phyloP scores from a whole-genome alignment of 169 alveolate species.

The Plasmodium malariae region DNA sequence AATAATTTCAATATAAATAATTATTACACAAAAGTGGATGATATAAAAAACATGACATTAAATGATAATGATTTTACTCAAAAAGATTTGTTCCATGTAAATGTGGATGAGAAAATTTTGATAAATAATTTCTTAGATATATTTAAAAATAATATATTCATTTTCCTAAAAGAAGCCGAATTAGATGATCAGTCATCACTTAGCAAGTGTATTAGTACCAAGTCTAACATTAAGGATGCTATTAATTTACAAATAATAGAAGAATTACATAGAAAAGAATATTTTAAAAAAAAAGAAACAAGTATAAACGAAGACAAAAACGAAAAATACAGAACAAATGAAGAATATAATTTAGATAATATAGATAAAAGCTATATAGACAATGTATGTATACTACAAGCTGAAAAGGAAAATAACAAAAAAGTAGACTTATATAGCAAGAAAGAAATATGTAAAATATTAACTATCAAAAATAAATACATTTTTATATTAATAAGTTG shows the following conservation, averaged over 20 bases:
- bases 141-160: slow-evolving; percentile 54
- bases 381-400: slow-evolving; percentile 60
- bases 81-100: slow-evolving; percentile 2
- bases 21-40: slow-evolving; percentile 24
- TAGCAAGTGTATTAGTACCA: not conserved
- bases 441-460: slow-evolving; percentile 50
- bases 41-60: slow-evolving; percentile 18
- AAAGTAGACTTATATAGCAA: slow-evolving; percentile 45
- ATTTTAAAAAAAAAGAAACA: not conserved
- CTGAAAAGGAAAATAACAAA: slow-evolving; percentile 63
- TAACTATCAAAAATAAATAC: slow-evolving; percentile 31
- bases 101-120: slow-evolving; percentile 27
- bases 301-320: slow-evolving; percentile 2
- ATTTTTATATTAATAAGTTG: slow-evolving; percentile 55
- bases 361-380: slow-evolving; percentile 69
- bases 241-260: not conserved
- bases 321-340: slow-evolving; percentile 7
- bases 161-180: slow-evolving; percentile 30
- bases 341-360: slow-evolving; percentile 55
- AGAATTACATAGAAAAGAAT: not conserved
- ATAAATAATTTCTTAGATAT: slow-evolving; percentile 72
- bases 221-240: slow-evolving; percentile 1
- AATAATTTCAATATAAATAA: slow-evolving; percentile 21
- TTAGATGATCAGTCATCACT: not conserved
- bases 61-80: slow-evolving; percentile 5